Conservation (phyloP, 2,329 filamentous ascomycete species). For the Hysterium pulicare region DNA sequence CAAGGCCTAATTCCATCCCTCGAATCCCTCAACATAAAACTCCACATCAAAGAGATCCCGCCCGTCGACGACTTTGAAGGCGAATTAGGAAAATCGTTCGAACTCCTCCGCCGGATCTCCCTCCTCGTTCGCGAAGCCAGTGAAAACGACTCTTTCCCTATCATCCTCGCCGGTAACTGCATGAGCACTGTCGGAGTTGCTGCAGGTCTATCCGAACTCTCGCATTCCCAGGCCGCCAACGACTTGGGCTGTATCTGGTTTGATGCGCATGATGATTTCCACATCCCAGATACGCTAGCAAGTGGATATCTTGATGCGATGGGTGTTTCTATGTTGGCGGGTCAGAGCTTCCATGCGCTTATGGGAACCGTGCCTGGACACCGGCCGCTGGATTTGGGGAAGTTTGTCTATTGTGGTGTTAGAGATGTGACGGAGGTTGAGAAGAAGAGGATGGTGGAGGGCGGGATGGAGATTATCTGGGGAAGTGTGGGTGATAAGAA, state of each 20-base stretch:
- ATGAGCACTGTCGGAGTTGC: constrained; percentile 35
- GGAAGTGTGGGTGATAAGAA: no score
- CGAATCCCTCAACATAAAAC: constrained; percentile 15
- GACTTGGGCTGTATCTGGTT: constrained; percentile 40
- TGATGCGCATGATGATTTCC: constrained; percentile 45
- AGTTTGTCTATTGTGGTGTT: constrained; percentile 22
- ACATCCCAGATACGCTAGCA: constrained; percentile 32
- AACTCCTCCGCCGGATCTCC: constrained; percentile 39
- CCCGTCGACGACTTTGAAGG: constrained; percentile 38
- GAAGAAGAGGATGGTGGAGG: constrained; percentile 24
- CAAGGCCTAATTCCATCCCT: constrained; percentile 28
- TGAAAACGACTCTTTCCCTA: constrained; percentile 30
- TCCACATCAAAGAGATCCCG: constrained; percentile 23
- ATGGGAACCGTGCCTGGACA: constrained; percentile 33
- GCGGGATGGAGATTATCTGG: background rate
- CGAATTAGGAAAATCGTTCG: constrained; percentile 41
- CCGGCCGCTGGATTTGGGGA: constrained; percentile 11
- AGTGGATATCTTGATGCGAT: constrained; percentile 40
- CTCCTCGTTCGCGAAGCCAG: constrained; percentile 26
- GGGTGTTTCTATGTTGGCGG: constrained; percentile 37
- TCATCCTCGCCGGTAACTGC: constrained; percentile 42
- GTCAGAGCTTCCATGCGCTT: constrained; percentile 29
- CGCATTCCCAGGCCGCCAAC: no score
- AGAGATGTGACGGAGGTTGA: constrained; percentile 24
- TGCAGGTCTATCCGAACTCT: constrained; percentile 38